Evolutionary conservation across 371 early-diverging fungal genomes (phyloP).

Genomic region (Rhizomucor miehei): DNA sequence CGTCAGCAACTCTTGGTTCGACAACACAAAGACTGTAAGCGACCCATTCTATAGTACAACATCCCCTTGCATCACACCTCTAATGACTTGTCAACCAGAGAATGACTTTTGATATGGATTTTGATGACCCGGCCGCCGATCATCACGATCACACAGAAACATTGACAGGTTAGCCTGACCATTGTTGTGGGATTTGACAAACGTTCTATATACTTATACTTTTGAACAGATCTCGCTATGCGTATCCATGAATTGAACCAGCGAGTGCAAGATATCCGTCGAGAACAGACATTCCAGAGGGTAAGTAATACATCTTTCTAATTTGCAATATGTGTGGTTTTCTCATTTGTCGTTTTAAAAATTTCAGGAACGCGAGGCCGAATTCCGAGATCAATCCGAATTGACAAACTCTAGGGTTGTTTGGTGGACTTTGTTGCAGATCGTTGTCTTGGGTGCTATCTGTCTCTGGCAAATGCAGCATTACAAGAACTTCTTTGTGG

Average conservation of each 20-base stretch:
- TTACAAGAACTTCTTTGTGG: slow-evolving; percentile 87
- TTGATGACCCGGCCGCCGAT: slow-evolving; percentile 67
- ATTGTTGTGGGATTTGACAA: no score
- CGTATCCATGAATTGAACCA: slow-evolving; percentile 79
- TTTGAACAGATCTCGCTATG: slow-evolving; percentile 57
- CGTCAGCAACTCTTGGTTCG: slow-evolving; percentile 61
- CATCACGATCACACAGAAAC: slow-evolving; percentile 59
- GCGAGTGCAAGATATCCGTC: slow-evolving; percentile 78
- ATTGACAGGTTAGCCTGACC: slow-evolving; percentile 49
- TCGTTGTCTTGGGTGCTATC: slow-evolving; percentile 75
- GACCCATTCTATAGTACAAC: not conserved
- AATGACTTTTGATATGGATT: slow-evolving; percentile 71
- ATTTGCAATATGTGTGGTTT: not conserved
- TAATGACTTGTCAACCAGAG: slow-evolving; percentile 28
- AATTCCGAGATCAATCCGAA: slow-evolving; percentile 87
- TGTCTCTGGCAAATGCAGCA: slow-evolving; percentile 93
- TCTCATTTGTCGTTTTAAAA: not conserved
- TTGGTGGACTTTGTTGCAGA: slow-evolving; percentile 86
- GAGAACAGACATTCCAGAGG: slow-evolving; percentile 88
- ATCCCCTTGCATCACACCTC: not conserved
- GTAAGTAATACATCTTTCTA: slow-evolving; percentile 47
- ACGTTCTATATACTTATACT: not conserved
- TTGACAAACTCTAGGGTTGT: slow-evolving; percentile 81
- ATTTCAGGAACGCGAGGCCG: slow-evolving; percentile 76
- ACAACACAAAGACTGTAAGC: slow-evolving; percentile 49